Evolutionary conservation across 2,329 filamentous ascomycete species (phyloP).

Genomic region (Raffaelea deltoideospora): DNA sequence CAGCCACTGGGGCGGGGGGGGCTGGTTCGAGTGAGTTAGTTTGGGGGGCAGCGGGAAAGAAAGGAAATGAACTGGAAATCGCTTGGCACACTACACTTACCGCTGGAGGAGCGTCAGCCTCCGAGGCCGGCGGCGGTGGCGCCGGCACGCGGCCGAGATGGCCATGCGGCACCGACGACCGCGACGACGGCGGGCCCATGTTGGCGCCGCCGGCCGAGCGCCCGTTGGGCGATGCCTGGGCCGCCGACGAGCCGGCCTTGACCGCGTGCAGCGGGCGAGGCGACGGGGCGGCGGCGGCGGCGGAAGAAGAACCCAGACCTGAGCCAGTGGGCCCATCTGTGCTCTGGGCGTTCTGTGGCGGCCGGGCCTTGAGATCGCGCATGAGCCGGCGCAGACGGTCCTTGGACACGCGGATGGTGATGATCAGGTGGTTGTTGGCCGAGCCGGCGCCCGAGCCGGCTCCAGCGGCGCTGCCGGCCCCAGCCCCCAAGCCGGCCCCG

Average conservation of each 20-base stretch:
- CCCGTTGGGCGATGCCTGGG: background rate
- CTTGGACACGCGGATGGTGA: conserved; percentile 60
- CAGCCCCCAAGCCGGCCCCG: too few relatives aligned
- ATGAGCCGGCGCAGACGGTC: conserved; percentile 56
- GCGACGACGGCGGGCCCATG: conserved; percentile 38
- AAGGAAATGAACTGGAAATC: background rate
- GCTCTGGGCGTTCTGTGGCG: too few relatives aligned
- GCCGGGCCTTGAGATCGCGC: conserved; percentile 19
- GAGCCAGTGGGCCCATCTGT: too few relatives aligned
- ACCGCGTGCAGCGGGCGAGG: too few relatives aligned
- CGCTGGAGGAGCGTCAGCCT: conserved; percentile 37
- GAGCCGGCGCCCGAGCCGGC: too few relatives aligned
- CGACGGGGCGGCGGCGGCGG: too few relatives aligned
- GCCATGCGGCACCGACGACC: conserved; percentile 20
- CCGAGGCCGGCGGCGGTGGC: conserved; percentile 43
- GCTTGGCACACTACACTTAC: conserved; percentile 36
- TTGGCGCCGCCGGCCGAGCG: conserved; percentile 10
- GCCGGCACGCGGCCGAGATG: conserved; percentile 56
- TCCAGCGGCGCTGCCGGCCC: too few relatives aligned
- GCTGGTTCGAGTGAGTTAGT: conserved; percentile 33
- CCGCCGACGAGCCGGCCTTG: too few relatives aligned
- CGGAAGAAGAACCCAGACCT: too few relatives aligned
- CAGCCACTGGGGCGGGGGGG: conserved; percentile 79
- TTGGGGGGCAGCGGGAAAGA: conserved; percentile 8
- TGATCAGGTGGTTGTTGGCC: conserved; percentile 56